These are phyloP conservation scores for Murraya paniculata DNA, from an alignment of 345 rosid species.

Conservation along the genomic window DNA sequence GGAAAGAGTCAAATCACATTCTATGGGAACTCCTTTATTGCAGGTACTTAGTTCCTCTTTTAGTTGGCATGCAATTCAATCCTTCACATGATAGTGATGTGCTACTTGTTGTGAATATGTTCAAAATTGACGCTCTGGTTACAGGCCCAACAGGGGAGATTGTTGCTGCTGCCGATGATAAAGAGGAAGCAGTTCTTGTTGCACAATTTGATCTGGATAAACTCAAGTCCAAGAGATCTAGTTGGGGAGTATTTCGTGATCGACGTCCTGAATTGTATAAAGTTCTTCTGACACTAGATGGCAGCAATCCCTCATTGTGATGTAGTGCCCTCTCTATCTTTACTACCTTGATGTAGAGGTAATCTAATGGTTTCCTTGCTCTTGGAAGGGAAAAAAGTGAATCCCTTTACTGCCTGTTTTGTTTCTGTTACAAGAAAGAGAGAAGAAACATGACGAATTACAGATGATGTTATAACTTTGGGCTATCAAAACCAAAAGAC, in stretches of 20 bases:
- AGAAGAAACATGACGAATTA: background rate
- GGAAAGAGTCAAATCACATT: slow-evolving; percentile 79
- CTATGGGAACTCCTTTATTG: slow-evolving; percentile 84
- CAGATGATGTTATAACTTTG: background rate
- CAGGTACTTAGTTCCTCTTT: slow-evolving; percentile 44
- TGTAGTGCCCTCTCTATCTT: background rate
- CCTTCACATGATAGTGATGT: slow-evolving; percentile 4
- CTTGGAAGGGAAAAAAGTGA: background rate
- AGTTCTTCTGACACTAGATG: slow-evolving; percentile 90
- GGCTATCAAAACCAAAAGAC: background rate
- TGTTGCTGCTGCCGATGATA: slow-evolving; percentile 65
- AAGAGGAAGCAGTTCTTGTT: slow-evolving; percentile 72
- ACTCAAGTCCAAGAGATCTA: slow-evolving; percentile 67
- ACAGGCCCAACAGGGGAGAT: slow-evolving; percentile 87
- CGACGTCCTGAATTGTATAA: slow-evolving; percentile 82
- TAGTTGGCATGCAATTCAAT: background rate
- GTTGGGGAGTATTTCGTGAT: slow-evolving; percentile 95
- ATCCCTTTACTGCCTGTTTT: background rate
- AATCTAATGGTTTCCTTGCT: slow-evolving; percentile 6
- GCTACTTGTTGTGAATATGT: background rate
- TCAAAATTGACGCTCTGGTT: slow-evolving; percentile 7
- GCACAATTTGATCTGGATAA: slow-evolving; percentile 75
- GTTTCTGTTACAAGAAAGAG: background rate
- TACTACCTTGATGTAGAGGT: slow-evolving; percentile 16
- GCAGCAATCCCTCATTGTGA: slow-evolving; percentile 37